Evolutionary conservation across 2,329 filamentous ascomycete genomes (phyloP), one percentile per base, ranked within the genome.

Genomic region (Sporothrix luriei): DNA sequence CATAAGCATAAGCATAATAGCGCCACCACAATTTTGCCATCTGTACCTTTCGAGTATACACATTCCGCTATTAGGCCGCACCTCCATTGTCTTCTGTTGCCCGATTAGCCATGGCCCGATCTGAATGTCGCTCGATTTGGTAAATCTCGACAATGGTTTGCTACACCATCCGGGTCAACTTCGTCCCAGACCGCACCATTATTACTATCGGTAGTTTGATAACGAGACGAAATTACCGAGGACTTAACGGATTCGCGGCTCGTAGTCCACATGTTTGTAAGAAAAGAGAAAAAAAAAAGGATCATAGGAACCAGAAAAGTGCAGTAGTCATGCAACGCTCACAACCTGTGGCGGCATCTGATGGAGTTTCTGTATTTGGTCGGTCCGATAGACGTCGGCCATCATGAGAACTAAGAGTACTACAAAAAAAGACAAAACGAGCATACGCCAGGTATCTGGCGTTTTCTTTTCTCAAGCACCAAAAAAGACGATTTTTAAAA

Each of bases 261-360:
- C 40, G 4, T 11, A 43, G 11, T 43, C 40, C 14, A 43, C 40
- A 43, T 13, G 14, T 3, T 43, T 11, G 14, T 16, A 3, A 43
- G 3, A n/a, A n/a, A n/a, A n/a, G 40, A 13, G 9, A 43, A 57
- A 14, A 38, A 16, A 16, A 14, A 43, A 26, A 9, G 59, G 24
- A 49, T 43, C n/a, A 43, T n/a, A 64, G 61, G 24, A 49, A 48
- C 38, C 10, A 64, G n/a, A 6, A 33, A 16, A 40, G 19, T 65
- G 62, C 62, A 65, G 62, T 65, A 64, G 46, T 21, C 61, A 51
- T 65, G 62, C 62, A 38, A 33, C 62, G 62, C 62, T 40, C 62
- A 65, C 62, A 65, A 51, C 19, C 4, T 52, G 62, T 65, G 62
- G 62, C 62, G 62, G 62, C 62, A 65, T 51, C 40, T 61, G 38